phyloP scores from a whole-genome alignment of 306 rosid genomes.

The Vigna angularis region DNA sequence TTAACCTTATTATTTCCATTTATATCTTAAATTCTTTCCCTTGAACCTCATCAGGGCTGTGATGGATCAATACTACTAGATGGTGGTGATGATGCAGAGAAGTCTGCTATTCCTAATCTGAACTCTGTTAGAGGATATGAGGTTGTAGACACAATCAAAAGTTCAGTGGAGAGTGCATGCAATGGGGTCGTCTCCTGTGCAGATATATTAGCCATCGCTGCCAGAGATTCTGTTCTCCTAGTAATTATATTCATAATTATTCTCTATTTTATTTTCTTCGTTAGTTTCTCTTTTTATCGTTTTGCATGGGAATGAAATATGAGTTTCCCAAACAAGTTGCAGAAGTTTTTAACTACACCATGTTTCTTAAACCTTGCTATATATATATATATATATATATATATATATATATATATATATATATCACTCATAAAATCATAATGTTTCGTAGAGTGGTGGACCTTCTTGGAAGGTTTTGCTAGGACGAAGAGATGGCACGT shows the following conservation, averaged over 20 bases:
- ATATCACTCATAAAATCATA: not conserved
- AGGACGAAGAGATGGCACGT: conserved; percentile 82
- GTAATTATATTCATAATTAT: conserved; percentile 46
- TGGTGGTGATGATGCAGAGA: conserved; percentile 60
- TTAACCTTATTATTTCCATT: not conserved
- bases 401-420: not conserved
- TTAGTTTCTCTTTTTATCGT: not conserved
- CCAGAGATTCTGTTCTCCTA: conserved; percentile 80
- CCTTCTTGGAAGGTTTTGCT: conserved; percentile 68
- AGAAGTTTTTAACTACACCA: not conserved
- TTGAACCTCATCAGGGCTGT: conserved; percentile 67
- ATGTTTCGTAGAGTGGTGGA: conserved; percentile 79
- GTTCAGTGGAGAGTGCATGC: conserved; percentile 77
- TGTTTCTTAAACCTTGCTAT: not conserved
- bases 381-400: not conserved
- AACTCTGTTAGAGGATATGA: conserved; percentile 86
- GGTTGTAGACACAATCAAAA: conserved; percentile 79
- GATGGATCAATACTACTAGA: conserved; percentile 85
- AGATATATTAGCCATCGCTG: conserved; percentile 80
- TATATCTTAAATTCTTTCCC: not conserved
- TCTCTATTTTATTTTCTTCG: not conserved
- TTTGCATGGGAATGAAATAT: not conserved
- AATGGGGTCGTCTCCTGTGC: conserved; percentile 88
- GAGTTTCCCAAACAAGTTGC: not conserved
- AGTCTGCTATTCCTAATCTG: conserved; percentile 67